phyloP scores from a whole-genome alignment of 2,329 filamentous ascomycete genomes.

The Aspergillus transmontanensis region DNA sequence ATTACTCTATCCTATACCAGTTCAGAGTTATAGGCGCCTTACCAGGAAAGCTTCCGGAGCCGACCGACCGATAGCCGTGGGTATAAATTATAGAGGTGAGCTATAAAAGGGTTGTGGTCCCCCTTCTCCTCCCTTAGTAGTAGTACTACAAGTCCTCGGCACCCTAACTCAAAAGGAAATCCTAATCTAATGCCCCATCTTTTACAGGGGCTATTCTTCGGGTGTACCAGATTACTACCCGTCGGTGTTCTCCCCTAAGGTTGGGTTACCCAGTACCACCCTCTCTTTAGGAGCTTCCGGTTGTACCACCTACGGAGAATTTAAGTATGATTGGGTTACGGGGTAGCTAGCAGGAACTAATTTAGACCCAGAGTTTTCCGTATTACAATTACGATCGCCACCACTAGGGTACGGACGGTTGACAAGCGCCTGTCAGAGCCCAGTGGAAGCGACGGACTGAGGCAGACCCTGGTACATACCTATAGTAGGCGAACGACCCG shows the following conservation, averaged over 20 bases:
- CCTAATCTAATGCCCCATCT: constrained; percentile 3
- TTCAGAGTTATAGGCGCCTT: not conserved
- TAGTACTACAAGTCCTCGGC: not conserved
- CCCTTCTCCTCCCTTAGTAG: not conserved
- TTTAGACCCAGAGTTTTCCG: not conserved
- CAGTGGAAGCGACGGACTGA: not conserved
- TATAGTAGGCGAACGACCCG: not conserved
- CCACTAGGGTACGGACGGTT: constrained; percentile 2
- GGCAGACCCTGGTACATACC: constrained; percentile 1
- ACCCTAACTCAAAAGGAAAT: constrained; percentile 5
- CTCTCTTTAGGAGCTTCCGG: not conserved
- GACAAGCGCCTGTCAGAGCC: constrained; percentile 1
- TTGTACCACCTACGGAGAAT: not conserved
- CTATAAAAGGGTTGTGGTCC: not conserved
- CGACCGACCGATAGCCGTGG: not conserved
- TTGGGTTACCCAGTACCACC: not conserved
- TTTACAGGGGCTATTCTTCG: constrained; percentile 4
- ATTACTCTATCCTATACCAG: not conserved
- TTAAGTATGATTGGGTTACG: not conserved
- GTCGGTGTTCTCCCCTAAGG: not conserved
- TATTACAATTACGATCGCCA: constrained; percentile 6
- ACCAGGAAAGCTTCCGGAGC: constrained; percentile 1
- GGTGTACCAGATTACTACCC: constrained; percentile 5
- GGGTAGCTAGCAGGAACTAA: not conserved
- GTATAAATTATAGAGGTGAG: not conserved